Conservation (phyloP, 108 stramenopile species). For the Nitzschia sp. region DNA sequence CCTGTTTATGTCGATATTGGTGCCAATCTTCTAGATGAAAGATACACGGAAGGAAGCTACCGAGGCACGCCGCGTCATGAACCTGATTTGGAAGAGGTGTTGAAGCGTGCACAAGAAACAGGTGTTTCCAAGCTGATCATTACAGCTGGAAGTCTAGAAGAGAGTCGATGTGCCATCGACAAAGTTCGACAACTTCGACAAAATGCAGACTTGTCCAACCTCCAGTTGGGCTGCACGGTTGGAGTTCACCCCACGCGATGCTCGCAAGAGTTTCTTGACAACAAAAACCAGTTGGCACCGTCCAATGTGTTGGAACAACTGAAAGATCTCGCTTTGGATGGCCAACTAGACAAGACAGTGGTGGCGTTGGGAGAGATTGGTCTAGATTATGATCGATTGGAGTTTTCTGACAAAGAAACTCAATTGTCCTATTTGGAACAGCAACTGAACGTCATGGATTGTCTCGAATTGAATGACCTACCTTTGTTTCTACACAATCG, state of each 20-base stretch:
- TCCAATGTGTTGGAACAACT: constrained; percentile 44
- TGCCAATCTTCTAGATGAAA: constrained; percentile 87
- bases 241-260: constrained; percentile 96
- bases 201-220: not conserved
- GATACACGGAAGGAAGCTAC: constrained; percentile 80
- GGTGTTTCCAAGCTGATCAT: constrained; percentile 69
- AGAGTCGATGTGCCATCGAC: constrained; percentile 49
- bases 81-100: constrained; percentile 79
- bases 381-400: constrained; percentile 92
- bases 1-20: constrained; percentile 87
- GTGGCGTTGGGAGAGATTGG: constrained; percentile 95
- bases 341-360: constrained; percentile 56
- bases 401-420: constrained; percentile 83
- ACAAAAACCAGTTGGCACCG: not conserved
- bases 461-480: constrained; percentile 38
- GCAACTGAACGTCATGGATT: constrained; percentile 69
- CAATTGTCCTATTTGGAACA: constrained; percentile 77
- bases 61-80: constrained; percentile 81
- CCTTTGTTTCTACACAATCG: constrained; percentile 96
- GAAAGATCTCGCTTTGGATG: constrained; percentile 45
- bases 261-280: constrained; percentile 63
- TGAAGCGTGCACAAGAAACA: constrained; percentile 65
- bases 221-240: constrained; percentile 75
- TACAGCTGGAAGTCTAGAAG: constrained; percentile 79
- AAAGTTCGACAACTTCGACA: constrained; percentile 31